A percentile compares a stretch with the other conserved stretches of the same genome.
These are phyloP conservation scores for Termitomyces sp. DNA, from an alignment of 1,284 basidiomycete genomes.

Conservation along the genomic window DNA sequence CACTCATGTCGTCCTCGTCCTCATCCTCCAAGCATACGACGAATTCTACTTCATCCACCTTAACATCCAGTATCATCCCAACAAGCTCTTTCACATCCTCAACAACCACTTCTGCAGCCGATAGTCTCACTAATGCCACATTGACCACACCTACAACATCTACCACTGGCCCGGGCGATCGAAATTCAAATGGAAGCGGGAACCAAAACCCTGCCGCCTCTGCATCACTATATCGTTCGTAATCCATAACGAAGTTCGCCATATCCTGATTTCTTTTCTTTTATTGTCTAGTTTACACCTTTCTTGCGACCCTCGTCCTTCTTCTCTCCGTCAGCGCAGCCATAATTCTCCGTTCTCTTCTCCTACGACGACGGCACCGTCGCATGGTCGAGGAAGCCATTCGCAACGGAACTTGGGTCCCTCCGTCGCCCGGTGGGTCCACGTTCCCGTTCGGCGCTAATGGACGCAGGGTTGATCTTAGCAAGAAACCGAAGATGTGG, in stretches of 20 bases:
- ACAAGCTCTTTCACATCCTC: background rate
- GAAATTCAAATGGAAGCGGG: too few relatives aligned
- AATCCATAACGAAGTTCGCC: background rate
- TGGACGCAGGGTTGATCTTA: conserved; percentile 32
- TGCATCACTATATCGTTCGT: conserved; percentile 23
- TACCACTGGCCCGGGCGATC: too few relatives aligned
- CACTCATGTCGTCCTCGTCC: conserved; percentile 7
- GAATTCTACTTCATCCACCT: too few relatives aligned
- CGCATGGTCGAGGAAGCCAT: conserved; percentile 57
- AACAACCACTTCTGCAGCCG: background rate
- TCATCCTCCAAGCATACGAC: too few relatives aligned
- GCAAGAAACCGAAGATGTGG: conserved; percentile 47
- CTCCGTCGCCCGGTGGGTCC: conserved; percentile 25
- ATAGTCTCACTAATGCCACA: too few relatives aligned
- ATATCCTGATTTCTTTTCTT: background rate
- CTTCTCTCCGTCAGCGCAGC: conserved; percentile 60
- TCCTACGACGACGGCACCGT: conserved; percentile 53
- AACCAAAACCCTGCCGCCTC: conserved; percentile 14
- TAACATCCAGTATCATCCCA: too few relatives aligned
- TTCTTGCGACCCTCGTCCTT: conserved; percentile 57
- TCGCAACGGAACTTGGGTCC: conserved; percentile 53
- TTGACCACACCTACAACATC: too few relatives aligned
- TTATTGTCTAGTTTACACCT: conserved; percentile 31
- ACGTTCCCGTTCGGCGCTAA: conserved; percentile 15
- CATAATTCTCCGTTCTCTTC: conserved; percentile 55